Evolutionary conservation across 306 rosid species (phyloP).

Genomic region (Prosopis cineraria): DNA sequence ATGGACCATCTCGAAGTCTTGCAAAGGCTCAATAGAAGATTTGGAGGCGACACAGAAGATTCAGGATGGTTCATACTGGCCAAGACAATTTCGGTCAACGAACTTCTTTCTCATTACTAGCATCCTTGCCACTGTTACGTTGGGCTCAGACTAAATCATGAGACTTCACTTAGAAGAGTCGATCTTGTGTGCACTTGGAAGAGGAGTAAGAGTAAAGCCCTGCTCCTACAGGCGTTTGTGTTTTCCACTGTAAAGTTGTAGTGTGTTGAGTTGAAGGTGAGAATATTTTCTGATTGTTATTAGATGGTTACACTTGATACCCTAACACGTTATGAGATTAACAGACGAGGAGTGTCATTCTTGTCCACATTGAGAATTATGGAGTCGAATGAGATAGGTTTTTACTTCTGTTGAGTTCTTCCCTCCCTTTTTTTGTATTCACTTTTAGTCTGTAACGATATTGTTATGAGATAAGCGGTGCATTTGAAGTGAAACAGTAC

Average conservation of each 20-base stretch:
- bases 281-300: slow-evolving; percentile 42
- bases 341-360: slow-evolving; percentile 35
- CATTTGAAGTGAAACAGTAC: background rate
- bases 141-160: slow-evolving; percentile 29
- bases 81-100: slow-evolving; percentile 36
- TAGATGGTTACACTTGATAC: slow-evolving; percentile 36
- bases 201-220: slow-evolving; percentile 29
- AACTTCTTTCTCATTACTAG: slow-evolving; percentile 16
- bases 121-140: slow-evolving; percentile 23
- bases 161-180: slow-evolving; percentile 3
- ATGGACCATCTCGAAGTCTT: slow-evolving; percentile 72
- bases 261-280: slow-evolving; percentile 51
- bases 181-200: slow-evolving; percentile 30
- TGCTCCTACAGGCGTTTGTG: slow-evolving; percentile 38
- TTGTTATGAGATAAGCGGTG: background rate
- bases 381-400: slow-evolving; percentile 25
- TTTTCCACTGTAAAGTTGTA: slow-evolving; percentile 66
- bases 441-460: background rate
- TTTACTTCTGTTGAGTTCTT: slow-evolving; percentile 24
- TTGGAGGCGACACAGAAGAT: slow-evolving; percentile 25
- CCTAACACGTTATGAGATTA: slow-evolving; percentile 48
- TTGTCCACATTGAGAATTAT: slow-evolving; percentile 22
- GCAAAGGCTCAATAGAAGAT: slow-evolving; percentile 58
- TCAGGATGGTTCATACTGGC: slow-evolving; percentile 39
- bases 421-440: background rate